These are phyloP conservation scores for Apiospora sp. DNA, from an alignment of 2,329 filamentous ascomycete species.

Conservation along the genomic window DNA sequence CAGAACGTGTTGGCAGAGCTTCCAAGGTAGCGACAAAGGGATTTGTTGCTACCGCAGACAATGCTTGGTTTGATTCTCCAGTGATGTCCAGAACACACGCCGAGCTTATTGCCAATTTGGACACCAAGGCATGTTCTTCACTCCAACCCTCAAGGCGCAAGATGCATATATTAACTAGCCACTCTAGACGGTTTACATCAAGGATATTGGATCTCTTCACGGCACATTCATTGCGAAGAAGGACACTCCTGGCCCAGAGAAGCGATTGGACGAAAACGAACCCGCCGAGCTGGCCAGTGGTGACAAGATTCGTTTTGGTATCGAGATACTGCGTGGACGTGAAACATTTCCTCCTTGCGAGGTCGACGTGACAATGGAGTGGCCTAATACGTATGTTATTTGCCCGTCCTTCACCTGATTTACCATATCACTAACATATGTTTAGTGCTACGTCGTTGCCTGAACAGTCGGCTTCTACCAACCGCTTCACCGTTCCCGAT, in stretches of 20 bases:
- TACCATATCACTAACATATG: conserved; percentile 25
- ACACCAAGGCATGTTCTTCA: conserved; percentile 50
- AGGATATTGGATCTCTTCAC: conserved; percentile 59
- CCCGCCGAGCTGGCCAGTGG: conserved; percentile 41
- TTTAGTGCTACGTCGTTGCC: neutral
- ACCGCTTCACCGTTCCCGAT: conserved; percentile 11
- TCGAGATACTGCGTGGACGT: conserved; percentile 46
- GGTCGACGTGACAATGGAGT: conserved; percentile 44
- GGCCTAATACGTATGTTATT: conserved; percentile 29
- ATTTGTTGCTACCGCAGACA: conserved; percentile 51
- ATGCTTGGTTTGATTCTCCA: conserved; percentile 74
- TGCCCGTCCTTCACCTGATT: no score
- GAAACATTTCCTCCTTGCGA: conserved; percentile 49
- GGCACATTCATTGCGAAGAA: conserved; percentile 56
- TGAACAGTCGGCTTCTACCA: neutral
- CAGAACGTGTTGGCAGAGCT: conserved; percentile 49
- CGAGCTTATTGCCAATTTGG: conserved; percentile 53
- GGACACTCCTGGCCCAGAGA: conserved; percentile 33
- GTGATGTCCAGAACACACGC: conserved; percentile 78
- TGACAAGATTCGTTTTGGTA: conserved; percentile 49
- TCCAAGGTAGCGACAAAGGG: conserved; percentile 55
- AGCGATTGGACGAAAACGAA: conserved; percentile 34
- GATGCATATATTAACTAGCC: conserved; percentile 29
- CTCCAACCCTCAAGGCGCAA: neutral
- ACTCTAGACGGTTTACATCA: conserved; percentile 52